These are phyloP conservation scores for Botrytis galanthina DNA, from an alignment of 2,329 filamentous ascomycete genomes.

Conservation along the genomic window DNA sequence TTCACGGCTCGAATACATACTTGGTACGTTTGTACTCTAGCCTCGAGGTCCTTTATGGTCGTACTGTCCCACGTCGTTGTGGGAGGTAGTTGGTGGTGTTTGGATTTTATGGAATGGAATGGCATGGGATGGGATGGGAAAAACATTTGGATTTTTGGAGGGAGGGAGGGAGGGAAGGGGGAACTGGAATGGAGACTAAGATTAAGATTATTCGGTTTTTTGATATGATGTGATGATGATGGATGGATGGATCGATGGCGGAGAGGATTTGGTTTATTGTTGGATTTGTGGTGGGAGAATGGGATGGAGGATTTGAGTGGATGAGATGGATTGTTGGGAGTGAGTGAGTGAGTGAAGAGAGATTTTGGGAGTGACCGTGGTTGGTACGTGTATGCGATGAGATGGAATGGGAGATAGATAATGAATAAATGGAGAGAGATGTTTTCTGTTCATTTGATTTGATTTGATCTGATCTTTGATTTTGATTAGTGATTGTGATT, in stretches of 20 bases:
- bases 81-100: slow-evolving; percentile 2
- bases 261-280: background rate
- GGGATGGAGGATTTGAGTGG: too few species aligned
- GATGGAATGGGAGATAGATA: background rate
- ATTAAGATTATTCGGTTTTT: background rate
- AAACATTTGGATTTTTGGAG: background rate
- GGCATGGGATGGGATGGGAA: background rate
- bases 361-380: background rate
- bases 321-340: too few species aligned
- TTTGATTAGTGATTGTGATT: background rate
- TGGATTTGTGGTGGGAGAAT: background rate
- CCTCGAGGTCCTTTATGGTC: background rate
- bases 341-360: background rate
- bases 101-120: background rate
- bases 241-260: background rate
- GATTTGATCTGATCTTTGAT: too few species aligned
- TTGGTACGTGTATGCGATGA: background rate
- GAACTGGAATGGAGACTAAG: too few species aligned
- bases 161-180: background rate
- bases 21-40: background rate
- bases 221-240: slow-evolving; percentile 10
- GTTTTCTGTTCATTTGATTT: background rate
- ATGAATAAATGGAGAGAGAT: slow-evolving; percentile 2
- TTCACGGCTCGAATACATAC: background rate
- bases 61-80: background rate